These are phyloP conservation scores for Xylariaceae sp. DNA, from an alignment of 2,329 filamentous ascomycete genomes.

Conservation along the genomic window DNA sequence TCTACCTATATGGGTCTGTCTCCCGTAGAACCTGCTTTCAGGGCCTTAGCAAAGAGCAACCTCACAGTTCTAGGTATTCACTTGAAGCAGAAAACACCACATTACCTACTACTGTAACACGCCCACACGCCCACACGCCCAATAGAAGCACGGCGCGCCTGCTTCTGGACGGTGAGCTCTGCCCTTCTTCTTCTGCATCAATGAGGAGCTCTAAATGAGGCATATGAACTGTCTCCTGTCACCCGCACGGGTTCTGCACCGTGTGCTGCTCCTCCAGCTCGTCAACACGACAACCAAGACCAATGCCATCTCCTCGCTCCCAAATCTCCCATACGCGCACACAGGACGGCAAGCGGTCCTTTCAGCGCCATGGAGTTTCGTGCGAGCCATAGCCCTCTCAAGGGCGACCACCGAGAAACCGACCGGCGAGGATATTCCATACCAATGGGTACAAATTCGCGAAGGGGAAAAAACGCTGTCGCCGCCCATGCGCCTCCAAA, in stretches of 20 bases:
- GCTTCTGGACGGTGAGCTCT: neutral
- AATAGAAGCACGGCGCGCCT: neutral
- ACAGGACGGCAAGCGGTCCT: neutral
- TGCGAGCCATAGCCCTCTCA: slow-evolving; percentile 13
- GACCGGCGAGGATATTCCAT: slow-evolving; percentile 46
- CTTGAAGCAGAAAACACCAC: no score
- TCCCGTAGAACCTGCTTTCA: no score
- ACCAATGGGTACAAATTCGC: slow-evolving; percentile 35
- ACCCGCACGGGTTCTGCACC: slow-evolving; percentile 30
- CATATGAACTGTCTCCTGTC: slow-evolving; percentile 26
- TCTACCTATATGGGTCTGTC: no score
- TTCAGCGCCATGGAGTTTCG: neutral
- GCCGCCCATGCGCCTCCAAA: slow-evolving; percentile 22
- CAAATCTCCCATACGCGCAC: slow-evolving; percentile 12
- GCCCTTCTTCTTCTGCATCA: neutral
- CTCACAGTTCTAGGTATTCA: no score
- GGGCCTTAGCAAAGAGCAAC: no score
- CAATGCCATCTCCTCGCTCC: neutral
- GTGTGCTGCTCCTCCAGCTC: slow-evolving; percentile 27
- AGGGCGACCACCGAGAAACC: slow-evolving; percentile 23
- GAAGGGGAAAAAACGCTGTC: slow-evolving; percentile 15
- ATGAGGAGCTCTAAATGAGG: no score
- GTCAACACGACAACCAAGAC: slow-evolving; percentile 9
- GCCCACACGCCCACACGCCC: neutral
- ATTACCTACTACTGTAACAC: neutral